These are phyloP conservation scores for Sporisorium reilianum DNA, from an alignment of 1,284 basidiomycete genomes.

Conservation along the genomic window DNA sequence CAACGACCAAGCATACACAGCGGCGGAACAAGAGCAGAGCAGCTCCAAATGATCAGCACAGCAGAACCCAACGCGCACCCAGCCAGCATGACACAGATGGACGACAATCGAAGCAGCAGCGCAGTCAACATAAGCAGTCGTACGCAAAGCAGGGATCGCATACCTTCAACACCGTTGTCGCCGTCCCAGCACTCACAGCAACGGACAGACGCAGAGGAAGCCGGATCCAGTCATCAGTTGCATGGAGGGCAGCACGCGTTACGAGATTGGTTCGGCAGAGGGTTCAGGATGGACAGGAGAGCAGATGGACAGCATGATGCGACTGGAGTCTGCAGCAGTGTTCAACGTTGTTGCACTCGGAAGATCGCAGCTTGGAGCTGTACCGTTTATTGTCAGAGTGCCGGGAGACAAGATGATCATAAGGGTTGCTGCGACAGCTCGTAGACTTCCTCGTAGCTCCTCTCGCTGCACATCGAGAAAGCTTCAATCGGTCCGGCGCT, in stretches of 20 bases:
- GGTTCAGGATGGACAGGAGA: no score
- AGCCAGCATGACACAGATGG: constrained; percentile 5
- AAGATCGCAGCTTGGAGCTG: no score
- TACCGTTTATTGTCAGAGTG: no score
- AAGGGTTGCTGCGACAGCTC: no score
- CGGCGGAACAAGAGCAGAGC: constrained; percentile 1
- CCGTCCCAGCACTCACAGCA: not conserved
- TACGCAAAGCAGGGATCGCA: not conserved
- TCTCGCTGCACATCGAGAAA: not conserved
- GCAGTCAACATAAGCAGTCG: not conserved
- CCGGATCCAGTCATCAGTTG: not conserved
- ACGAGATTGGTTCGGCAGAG: no score
- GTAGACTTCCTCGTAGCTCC: no score
- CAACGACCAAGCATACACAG: constrained; percentile 7
- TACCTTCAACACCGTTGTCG: not conserved
- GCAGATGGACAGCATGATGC: no score
- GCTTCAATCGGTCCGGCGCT: not conserved
- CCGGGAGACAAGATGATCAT: no score
- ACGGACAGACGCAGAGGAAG: not conserved
- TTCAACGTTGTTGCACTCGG: no score
- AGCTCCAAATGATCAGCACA: constrained; percentile 25
- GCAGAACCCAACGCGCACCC: constrained; percentile 7
- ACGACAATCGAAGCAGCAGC: not conserved
- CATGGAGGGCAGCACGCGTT: not conserved
- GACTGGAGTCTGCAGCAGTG: no score